Base-by-base conservation (phyloP, 2,329 filamentous ascomycete species). In the Fusarium odoratissimum region DNA sequence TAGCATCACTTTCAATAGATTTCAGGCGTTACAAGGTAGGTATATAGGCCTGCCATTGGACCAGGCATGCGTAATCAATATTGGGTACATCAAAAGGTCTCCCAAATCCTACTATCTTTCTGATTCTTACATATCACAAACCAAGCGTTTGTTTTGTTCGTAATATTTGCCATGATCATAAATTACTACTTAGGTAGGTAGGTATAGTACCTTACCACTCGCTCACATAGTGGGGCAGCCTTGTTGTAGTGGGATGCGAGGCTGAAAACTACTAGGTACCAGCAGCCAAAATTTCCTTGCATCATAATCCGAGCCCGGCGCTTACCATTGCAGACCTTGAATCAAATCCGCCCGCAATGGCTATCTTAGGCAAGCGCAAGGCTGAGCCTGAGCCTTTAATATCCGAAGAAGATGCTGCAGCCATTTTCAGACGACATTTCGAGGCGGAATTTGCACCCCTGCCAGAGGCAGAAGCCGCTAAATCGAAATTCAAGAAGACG, bases 401-500 rank as follows among this genome's bases (percentile, higher is more conserved):
- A 30, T 82, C 80, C 3, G 80, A 83, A 44, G 84, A 89, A 72
- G 87, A 91, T 65, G 87, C 92, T 17, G 90, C 93, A 75, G 93
- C 92, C 62, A 88, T 95, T 64, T 93, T 99, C 78, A 91, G 91
- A 64, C 90, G 90, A 75, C 92, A 95, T 79, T 98, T 98, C 79
- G 96, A 98, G 83, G 90, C 93, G 33, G 91, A 93, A 79, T 98
- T 98, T 84, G 89, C 91, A 79, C 94, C 95, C 13, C 81, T 97
- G 42, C 86, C 86, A 44, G 66, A 69, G 51, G 46, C 72, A 46
- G 69, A 73, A 73, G 71, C 72, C 71, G 45, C 69, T 73, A 73
- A 74, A 57, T 59, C 59, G 66, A 78, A 25, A 79, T 79, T 23
- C 77, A 71, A 62, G 38, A 57, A 69, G 35, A 81, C 44, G 78